These are phyloP conservation scores for Begonia peltatifolia DNA, from an alignment of 306 rosid genomes.

Conservation along the genomic window DNA sequence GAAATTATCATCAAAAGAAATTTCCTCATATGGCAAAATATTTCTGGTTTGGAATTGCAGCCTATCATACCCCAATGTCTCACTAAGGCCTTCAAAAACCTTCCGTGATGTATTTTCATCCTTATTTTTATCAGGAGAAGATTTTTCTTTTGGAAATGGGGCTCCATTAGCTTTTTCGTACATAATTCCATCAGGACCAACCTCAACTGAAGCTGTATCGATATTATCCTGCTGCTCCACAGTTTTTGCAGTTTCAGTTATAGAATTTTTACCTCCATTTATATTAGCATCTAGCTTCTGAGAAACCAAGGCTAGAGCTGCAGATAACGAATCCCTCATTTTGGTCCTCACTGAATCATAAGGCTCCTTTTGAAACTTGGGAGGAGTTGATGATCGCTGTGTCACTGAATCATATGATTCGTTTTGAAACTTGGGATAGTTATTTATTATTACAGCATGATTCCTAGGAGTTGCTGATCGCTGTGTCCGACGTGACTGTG, in stretches of 20 bases:
- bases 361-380: constrained; percentile 45
- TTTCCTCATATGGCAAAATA: constrained; percentile 48
- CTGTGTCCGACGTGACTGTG: background rate
- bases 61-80: constrained; percentile 18
- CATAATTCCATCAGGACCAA: constrained; percentile 16
- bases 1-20: constrained; percentile 60
- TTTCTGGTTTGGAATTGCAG: constrained; percentile 39
- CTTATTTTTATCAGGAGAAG: constrained; percentile 12
- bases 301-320: constrained; percentile 63
- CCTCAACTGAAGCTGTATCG: constrained; percentile 9
- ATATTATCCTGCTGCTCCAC: constrained; percentile 19
- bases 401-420: constrained; percentile 60
- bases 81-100: constrained; percentile 17
- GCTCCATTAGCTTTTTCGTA: constrained; percentile 13
- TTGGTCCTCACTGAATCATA: constrained; percentile 72
- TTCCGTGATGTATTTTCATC: constrained; percentile 13
- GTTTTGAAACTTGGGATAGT: constrained; percentile 31
- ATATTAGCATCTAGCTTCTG: constrained; percentile 23
- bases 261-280: constrained; percentile 14
- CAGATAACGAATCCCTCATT: constrained; percentile 71
- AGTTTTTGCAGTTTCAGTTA: constrained; percentile 13
- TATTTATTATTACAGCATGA: constrained; percentile 30
- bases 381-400: constrained; percentile 30
- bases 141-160: constrained; percentile 13
- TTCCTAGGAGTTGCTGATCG: constrained; percentile 20